phyloP scores from a whole-genome alignment of 768 basidiomycete genomes.

The Dentipellis sp. region DNA sequence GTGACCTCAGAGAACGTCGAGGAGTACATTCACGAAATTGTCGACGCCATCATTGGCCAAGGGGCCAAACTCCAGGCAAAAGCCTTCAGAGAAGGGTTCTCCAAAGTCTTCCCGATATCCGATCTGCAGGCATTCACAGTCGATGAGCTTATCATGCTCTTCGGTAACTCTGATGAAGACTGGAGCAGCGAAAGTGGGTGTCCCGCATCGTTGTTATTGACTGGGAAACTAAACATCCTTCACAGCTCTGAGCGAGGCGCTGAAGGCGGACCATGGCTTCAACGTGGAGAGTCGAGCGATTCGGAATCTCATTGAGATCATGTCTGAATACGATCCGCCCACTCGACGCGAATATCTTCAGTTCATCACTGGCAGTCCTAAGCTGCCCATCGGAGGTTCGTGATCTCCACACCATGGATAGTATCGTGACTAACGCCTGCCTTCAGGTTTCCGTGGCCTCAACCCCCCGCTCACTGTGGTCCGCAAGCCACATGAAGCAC shows the following conservation, averaged over 20 bases:
- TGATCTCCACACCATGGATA: constrained; percentile 7
- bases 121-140: constrained; percentile 90
- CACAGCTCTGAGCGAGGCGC: constrained; percentile 74
- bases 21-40: constrained; percentile 80
- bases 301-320: constrained; percentile 75
- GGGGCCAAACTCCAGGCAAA: constrained; percentile 74
- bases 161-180: constrained; percentile 96
- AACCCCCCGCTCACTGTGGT: constrained; percentile 94
- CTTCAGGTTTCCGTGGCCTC: constrained; percentile 83
- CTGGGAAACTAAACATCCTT: constrained; percentile 6
- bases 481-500: constrained; percentile 90
- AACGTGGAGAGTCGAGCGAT: constrained; percentile 92
- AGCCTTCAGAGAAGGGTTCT: constrained; percentile 92
- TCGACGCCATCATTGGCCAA: constrained; percentile 81
- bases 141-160: constrained; percentile 92
- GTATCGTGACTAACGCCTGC: not conserved
- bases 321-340: constrained; percentile 68
- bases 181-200: constrained; percentile 86
- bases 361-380: constrained; percentile 96
- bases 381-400: constrained; percentile 90
- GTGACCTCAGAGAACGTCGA: constrained; percentile 86
- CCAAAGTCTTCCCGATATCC: constrained; percentile 88
- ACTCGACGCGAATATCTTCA: constrained; percentile 85
- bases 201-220: not conserved
- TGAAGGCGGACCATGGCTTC: constrained; percentile 98